A percentile compares a stretch with the other conserved stretches of the same genome.
Conservation (phyloP, 2,329 filamentous ascomycete genomes). For the Cladophialophora immunda region DNA sequence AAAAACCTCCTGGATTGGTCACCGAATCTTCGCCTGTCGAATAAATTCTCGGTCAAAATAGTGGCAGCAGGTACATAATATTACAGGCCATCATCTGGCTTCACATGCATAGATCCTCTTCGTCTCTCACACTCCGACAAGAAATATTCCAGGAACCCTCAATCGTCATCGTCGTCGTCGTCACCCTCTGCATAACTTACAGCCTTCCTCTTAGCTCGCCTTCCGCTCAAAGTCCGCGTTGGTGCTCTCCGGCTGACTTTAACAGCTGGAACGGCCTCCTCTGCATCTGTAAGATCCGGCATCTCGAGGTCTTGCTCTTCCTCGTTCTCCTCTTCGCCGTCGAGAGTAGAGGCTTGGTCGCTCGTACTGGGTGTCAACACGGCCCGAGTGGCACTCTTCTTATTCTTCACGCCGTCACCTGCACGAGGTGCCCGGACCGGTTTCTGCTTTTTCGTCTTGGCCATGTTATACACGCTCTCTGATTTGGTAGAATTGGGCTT, state of each 20-base stretch:
- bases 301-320: conserved; percentile 43
- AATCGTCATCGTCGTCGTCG: conserved; percentile 22
- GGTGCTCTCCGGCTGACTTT: conserved; percentile 7
- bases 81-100: background rate
- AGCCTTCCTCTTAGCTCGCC: conserved; percentile 32
- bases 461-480: conserved; percentile 22
- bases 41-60: background rate
- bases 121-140: background rate
- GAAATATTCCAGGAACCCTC: background rate
- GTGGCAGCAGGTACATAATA: no score
- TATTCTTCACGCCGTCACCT: background rate
- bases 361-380: conserved; percentile 54
- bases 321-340: conserved; percentile 44
- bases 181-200: conserved; percentile 40
- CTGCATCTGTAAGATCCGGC: conserved; percentile 51
- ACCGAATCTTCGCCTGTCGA: no score
- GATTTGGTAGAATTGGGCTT: conserved; percentile 20
- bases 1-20: no score
- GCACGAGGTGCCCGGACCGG: conserved; percentile 42
- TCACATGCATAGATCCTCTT: background rate
- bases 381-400: background rate
- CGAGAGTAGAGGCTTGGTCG: conserved; percentile 10
- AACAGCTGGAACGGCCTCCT: conserved; percentile 8
- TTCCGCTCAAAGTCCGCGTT: conserved; percentile 32
- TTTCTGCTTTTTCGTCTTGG: conserved; percentile 42